A percentile compares a stretch with the other conserved stretches of the same genome.
Conservation (phyloP, 2,329 filamentous ascomycete genomes). For the Fusarium annulatum region DNA sequence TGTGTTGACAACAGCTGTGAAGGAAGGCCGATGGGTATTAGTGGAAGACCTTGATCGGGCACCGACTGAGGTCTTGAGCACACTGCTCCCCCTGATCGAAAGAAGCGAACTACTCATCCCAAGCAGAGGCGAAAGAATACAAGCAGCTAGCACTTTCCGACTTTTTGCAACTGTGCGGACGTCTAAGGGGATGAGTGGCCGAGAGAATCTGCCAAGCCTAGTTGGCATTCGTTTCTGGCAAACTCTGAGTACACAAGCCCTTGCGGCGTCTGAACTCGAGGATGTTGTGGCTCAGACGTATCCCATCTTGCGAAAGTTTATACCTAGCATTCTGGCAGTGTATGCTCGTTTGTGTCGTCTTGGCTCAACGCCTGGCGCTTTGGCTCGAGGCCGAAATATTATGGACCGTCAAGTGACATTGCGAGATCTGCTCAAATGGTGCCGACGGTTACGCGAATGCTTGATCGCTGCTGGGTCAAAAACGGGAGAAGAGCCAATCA, state of each 20-base stretch:
- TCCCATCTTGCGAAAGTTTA: conserved; percentile 73
- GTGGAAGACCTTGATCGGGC: conserved; percentile 97
- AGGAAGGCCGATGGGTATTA: conserved; percentile 94
- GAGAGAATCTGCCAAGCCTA: conserved; percentile 76
- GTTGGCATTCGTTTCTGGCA: conserved; percentile 91
- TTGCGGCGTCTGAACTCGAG: conserved; percentile 75
- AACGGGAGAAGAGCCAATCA: conserved; percentile 75
- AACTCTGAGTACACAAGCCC: conserved; percentile 74
- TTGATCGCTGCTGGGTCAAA: conserved; percentile 70
- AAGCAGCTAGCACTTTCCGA: conserved; percentile 85
- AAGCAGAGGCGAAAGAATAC: conserved; percentile 85
- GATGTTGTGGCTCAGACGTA: conserved; percentile 78
- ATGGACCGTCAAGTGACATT: conserved; percentile 70
- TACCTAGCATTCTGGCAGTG: conserved; percentile 68
- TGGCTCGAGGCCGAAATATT: conserved; percentile 55
- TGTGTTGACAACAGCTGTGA: conserved; percentile 92
- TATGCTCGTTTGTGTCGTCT: conserved; percentile 64
- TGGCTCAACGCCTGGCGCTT: conserved; percentile 57
- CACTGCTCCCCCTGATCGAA: conserved; percentile 91
- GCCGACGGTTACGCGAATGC: conserved; percentile 76
- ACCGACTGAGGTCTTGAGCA: conserved; percentile 93
- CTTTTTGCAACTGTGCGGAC: conserved; percentile 93
- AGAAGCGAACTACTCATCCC: conserved; percentile 90
- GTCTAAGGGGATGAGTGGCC: conserved; percentile 73
- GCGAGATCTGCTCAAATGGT: conserved; percentile 92